Conservation (phyloP, 208 protist genomes). For the Crithidia bombi region DNA sequence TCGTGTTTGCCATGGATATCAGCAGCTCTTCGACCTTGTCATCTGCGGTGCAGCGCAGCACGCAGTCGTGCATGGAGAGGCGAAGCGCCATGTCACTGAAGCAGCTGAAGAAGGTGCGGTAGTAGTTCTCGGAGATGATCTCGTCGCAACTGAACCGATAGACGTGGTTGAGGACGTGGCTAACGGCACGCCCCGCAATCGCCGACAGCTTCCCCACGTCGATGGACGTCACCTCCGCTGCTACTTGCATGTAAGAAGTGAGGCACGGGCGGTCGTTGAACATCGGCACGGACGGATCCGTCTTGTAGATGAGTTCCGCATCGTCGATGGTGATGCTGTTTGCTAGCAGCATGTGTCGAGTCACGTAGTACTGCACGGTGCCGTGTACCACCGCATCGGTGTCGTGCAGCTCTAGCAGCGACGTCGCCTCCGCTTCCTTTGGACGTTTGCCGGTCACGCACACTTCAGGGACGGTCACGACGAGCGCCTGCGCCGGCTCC, state of each 20-base stretch:
- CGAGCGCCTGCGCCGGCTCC: slow-evolving; percentile 6
- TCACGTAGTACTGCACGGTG: slow-evolving; percentile 19
- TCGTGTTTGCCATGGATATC: slow-evolving; percentile 18
- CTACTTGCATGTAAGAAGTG: slow-evolving; percentile 54
- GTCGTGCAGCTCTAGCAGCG: slow-evolving; percentile 13
- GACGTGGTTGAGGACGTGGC: slow-evolving; percentile 12
- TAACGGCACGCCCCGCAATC: slow-evolving; percentile 24
- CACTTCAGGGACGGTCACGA: slow-evolving; percentile 14
- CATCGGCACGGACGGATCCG: slow-evolving; percentile 15
- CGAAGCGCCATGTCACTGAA: slow-evolving; percentile 57
- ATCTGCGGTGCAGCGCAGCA: slow-evolving; percentile 21
- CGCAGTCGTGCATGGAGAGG: slow-evolving; percentile 38
- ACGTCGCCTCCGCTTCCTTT: slow-evolving; percentile 4
- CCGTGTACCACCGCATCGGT: slow-evolving; percentile 17
- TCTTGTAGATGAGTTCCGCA: slow-evolving; percentile 29
- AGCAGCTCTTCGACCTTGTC: slow-evolving; percentile 19
- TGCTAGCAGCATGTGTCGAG: slow-evolving; percentile 16
- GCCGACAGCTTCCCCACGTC: slow-evolving; percentile 28
- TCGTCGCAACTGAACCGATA: slow-evolving; percentile 42
- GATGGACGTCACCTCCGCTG: slow-evolving; percentile 27
- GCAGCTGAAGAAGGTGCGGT: slow-evolving; percentile 65
- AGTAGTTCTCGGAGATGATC: slow-evolving; percentile 47
- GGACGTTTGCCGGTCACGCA: slow-evolving; percentile 7
- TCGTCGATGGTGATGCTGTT: slow-evolving; percentile 19
- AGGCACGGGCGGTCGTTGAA: slow-evolving; percentile 40